phyloP scores from a whole-genome alignment of 2,329 filamentous ascomycete species.

The Apiospora sp. region DNA sequence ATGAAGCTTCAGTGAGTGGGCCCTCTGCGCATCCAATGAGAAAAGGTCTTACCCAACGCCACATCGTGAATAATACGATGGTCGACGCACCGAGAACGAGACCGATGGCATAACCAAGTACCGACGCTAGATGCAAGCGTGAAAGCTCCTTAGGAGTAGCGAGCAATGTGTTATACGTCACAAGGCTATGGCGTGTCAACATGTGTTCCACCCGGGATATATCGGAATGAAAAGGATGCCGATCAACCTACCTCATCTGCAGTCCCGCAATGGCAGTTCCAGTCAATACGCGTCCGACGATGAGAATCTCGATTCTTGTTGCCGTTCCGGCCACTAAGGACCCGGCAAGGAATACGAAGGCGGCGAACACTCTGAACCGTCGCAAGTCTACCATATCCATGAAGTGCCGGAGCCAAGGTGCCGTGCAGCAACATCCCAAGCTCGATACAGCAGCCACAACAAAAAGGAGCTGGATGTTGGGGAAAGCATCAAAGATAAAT shows the following conservation, averaged over 20 bases:
- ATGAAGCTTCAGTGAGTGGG: not conserved
- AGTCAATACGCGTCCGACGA: not conserved
- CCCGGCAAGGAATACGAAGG: not conserved
- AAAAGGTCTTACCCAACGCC: not conserved
- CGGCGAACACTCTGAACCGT: not conserved
- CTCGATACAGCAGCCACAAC: not conserved
- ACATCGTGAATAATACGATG: not conserved
- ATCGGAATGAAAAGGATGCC: not conserved
- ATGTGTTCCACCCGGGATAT: not conserved
- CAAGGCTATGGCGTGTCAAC: not conserved
- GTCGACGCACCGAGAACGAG: not conserved
- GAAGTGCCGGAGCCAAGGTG: not conserved
- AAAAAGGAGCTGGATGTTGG: not conserved
- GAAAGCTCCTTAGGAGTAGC: slow-evolving; percentile 7
- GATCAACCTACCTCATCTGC: not conserved
- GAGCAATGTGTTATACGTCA: slow-evolving; percentile 11
- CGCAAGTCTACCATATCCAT: slow-evolving; percentile 20
- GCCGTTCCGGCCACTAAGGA: not conserved
- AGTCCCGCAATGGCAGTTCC: not conserved
- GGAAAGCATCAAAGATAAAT: not conserved
- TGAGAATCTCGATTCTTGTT: not conserved
- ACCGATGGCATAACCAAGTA: not conserved
- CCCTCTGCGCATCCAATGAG: too few species aligned
- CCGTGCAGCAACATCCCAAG: slow-evolving; percentile 2
- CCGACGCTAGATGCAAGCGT: not conserved